These are phyloP conservation scores for Sphaerulina musiva DNA, from an alignment of 2,329 filamentous ascomycete species.

Conservation along the genomic window DNA sequence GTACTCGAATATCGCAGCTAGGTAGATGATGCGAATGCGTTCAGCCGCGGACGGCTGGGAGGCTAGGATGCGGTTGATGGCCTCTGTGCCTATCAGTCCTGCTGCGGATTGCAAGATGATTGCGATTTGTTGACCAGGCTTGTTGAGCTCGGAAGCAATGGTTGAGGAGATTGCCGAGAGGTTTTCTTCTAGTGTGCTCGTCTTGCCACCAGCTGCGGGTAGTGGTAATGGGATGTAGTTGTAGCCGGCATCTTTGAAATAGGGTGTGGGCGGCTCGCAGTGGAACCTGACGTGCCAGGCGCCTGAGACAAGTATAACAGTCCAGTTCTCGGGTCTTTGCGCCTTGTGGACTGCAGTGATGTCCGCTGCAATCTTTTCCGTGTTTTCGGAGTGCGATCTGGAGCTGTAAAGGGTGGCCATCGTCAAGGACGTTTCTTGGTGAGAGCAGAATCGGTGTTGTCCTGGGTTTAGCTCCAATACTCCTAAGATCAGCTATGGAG, in stretches of 20 bases:
- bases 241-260: conserved; percentile 10
- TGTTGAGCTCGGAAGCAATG: background rate
- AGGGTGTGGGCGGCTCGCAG: conserved; percentile 5
- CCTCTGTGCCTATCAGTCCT: conserved; percentile 7
- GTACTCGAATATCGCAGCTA: conserved; percentile 8
- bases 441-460: background rate
- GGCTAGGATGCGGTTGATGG: conserved; percentile 6
- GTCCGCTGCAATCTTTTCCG: too few species aligned
- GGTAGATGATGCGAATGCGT: conserved; percentile 4
- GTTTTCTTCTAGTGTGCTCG: conserved; percentile 3
- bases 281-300: conserved; percentile 13
- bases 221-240: conserved; percentile 4
- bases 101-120: conserved; percentile 9
- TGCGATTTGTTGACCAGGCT: background rate
- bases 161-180: background rate
- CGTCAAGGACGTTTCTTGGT: too few species aligned
- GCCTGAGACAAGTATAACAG: conserved; percentile 9
- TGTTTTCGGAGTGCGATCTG: too few species aligned
- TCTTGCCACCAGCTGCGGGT: conserved; percentile 7
- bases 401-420: background rate
- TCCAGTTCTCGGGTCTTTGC: background rate
- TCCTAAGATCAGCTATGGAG: too few species aligned
- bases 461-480: background rate
- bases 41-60: background rate
- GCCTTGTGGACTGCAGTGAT: background rate